phyloP scores from a whole-genome alignment of 176 grass and related monocot species.

The Saccharum officinarum region DNA sequence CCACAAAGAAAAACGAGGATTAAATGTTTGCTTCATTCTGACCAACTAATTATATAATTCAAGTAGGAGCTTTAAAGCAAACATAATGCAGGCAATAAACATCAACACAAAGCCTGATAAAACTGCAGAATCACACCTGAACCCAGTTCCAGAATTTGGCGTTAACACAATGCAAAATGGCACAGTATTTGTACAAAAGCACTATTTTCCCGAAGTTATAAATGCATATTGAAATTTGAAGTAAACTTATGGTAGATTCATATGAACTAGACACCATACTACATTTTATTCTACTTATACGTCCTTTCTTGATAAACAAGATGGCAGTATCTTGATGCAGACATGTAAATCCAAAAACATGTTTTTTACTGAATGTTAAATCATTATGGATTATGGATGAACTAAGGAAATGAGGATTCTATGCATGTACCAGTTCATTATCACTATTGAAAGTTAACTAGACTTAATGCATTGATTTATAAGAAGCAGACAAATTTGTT shows the following conservation, averaged over 20 bases:
- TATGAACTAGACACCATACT: conserved; percentile 5
- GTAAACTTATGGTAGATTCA: conserved; percentile 10
- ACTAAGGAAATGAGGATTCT: too few species aligned
- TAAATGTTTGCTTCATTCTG: background rate
- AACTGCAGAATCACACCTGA: conserved; percentile 95
- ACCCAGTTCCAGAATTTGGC: conserved; percentile 18
- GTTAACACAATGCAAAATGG: conserved; percentile 26
- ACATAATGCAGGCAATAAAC: conserved; percentile 71
- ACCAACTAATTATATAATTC: background rate
- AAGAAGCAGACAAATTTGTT: too few species aligned
- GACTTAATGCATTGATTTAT: too few species aligned
- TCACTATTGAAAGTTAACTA: too few species aligned
- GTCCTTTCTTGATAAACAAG: background rate
- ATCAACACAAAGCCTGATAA: conserved; percentile 91
- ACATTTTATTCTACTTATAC: conserved; percentile 6
- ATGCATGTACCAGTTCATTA: too few species aligned
- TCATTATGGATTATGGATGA: too few species aligned
- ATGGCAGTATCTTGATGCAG: background rate
- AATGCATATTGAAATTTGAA: background rate
- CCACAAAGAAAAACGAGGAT: background rate
- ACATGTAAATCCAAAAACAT: background rate
- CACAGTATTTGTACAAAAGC: background rate
- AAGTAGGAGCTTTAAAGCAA: background rate
- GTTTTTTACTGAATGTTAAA: too few species aligned
- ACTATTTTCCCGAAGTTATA: background rate